Evolutionary conservation across 768 basidiomycete genomes (phyloP).

Genomic region (Tubosaeta sp.): DNA sequence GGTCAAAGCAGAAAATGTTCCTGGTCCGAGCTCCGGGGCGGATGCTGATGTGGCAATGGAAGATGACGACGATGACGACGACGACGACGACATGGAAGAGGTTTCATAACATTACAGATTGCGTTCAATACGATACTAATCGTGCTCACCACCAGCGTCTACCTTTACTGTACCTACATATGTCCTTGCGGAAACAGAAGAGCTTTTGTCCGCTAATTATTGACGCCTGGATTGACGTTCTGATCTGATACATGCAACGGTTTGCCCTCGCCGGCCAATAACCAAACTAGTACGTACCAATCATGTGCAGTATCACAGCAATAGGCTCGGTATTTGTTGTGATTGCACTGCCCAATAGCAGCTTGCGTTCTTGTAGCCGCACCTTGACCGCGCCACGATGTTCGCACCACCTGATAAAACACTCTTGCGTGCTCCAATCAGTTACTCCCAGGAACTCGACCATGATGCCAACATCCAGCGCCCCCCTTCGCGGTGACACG

Average conservation of each 20-base stretch:
- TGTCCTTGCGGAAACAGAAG: background rate
- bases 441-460: background rate
- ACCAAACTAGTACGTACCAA: too few species aligned
- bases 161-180: background rate
- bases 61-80: slow-evolving; percentile 38
- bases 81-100: slow-evolving; percentile 64
- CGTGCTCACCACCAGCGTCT: background rate
- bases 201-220: background rate
- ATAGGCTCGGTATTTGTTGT: background rate
- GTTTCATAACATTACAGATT: slow-evolving; percentile 41
- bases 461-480: slow-evolving; percentile 9
- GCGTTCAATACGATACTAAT: background rate
- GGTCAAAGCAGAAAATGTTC: slow-evolving; percentile 46
- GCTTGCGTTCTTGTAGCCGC: background rate
- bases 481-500: slow-evolving; percentile 39
- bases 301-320: background rate
- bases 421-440: background rate
- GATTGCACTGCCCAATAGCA: background rate
- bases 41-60: slow-evolving; percentile 31
- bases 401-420: too few species aligned
- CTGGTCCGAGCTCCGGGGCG: slow-evolving; percentile 33
- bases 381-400: background rate
- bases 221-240: too few species aligned
- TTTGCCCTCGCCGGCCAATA: too few species aligned
- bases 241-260: too few species aligned